Conservation (phyloP, 257 asterid species). For the Ballota nigra region DNA sequence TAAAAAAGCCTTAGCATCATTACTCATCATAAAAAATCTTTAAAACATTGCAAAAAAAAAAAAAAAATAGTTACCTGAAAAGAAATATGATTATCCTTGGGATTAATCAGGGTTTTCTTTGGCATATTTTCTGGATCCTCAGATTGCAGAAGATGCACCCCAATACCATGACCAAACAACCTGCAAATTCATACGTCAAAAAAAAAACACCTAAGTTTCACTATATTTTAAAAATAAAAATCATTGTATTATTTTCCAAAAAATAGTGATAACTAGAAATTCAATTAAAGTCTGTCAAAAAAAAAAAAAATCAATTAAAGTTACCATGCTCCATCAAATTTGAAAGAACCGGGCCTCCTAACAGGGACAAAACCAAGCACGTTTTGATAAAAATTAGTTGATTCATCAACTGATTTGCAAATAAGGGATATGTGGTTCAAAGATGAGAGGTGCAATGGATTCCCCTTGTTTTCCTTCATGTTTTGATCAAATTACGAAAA, state of each 20-base stretch:
- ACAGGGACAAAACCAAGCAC: conserved; percentile 89
- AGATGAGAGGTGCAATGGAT: conserved; percentile 78
- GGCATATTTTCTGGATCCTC: conserved; percentile 68
- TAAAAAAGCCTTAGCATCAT: not conserved
- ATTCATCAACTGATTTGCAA: conserved; percentile 79
- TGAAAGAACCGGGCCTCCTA: conserved; percentile 82
- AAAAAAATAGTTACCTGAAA: conserved; percentile 66
- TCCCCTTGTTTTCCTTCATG: conserved; percentile 61
- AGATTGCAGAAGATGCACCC: conserved; percentile 82
- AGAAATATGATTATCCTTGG: conserved; percentile 92
- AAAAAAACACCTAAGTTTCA: not conserved
- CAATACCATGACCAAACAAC: conserved; percentile 93
- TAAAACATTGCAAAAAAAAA: not conserved
- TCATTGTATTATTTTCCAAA: not conserved
- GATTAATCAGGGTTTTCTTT: conserved; percentile 72
- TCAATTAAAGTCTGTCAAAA: too few relatives aligned
- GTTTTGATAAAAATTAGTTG: conserved; percentile 64
- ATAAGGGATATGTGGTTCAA: conserved; percentile 84
- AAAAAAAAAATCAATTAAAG: too few relatives aligned
- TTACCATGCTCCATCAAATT: conserved; percentile 94
- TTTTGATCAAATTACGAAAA: not conserved
- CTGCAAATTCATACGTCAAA: conserved; percentile 27
- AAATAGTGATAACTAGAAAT: not conserved
- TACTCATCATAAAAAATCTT: not conserved
- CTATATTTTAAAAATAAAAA: too few relatives aligned